Base-by-base conservation (phyloP, 805 yeast species). In the Candida koratica region DNA sequence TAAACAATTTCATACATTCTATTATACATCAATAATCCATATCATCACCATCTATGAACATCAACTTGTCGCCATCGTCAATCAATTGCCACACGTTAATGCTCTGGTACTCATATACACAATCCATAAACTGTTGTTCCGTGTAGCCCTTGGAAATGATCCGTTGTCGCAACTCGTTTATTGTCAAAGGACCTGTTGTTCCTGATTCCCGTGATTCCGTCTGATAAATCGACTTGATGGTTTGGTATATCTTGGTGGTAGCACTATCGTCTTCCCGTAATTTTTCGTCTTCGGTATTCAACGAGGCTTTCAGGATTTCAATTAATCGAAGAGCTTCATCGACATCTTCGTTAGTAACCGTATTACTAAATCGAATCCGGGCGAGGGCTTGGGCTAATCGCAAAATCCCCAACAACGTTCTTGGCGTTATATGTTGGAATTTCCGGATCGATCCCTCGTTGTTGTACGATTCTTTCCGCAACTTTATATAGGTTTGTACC, bases 371-470 rank as follows among this genome's bases (percentile, higher is more conserved):
- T 53, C 97, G 73, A 40, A 93, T 71, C 51, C 96, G 75, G 0
- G 98, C 97, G 44, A 85, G 71, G 1, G 97, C 98, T 64, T 90
- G 97, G 1, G 98, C 76, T 72, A 93, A 71, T 65, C 99, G 81
- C 47, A 93, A 65, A 33, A 94, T 81, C 48, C 93, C 97, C 39
- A 93, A 70, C 44, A 93, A 71, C 2, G 97, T 88, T 69, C 99
- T 81, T 39, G 97, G 97, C 1, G 98, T 89, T 14, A 94, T 83
- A 61, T 89, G 97, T 31, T 89, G 79, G 56, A 90, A 90, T 37
- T 87, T 84, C 51, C 75, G 75, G 37, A 74, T 77, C 22, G 89
- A 79, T 45, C 81, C 81, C 54, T 84, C 84, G 55, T 84, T 83
- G 39, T 75, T 67, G 53, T 84, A 85, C 14, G 94, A 84, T 53